These are phyloP conservation scores for Colletotrichum spinosum DNA, from an alignment of 2,329 filamentous ascomycete species.

Conservation along the genomic window DNA sequence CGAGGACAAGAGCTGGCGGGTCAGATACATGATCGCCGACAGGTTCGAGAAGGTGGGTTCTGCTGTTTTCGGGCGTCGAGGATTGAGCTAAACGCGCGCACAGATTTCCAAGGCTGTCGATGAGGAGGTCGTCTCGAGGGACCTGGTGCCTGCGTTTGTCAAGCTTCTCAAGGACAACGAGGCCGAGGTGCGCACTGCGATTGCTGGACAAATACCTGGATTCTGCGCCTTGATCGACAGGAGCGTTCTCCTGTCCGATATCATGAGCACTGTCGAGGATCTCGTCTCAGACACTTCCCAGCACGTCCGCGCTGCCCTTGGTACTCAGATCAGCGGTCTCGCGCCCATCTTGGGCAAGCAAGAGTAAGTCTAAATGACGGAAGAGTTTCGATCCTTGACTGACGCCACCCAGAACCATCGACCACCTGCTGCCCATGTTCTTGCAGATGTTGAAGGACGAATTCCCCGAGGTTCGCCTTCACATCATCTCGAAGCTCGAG, in stretches of 20 bases:
- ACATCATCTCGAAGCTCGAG: conserved; percentile 99
- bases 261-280: conserved; percentile 96
- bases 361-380: conserved; percentile 73
- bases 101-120: conserved; percentile 98
- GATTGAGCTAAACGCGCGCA: conserved; percentile 27
- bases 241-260: conserved; percentile 89
- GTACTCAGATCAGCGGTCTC: conserved; percentile 95
- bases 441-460: conserved; percentile 99
- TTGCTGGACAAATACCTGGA: conserved; percentile 96
- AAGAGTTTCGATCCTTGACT: conserved; percentile 6
- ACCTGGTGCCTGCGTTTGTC: conserved; percentile 95
- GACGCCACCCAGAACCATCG: conserved; percentile 77
- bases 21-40: conserved; percentile 99
- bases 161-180: conserved; percentile 98
- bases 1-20: conserved; percentile 99
- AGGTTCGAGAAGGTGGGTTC: conserved; percentile 89
- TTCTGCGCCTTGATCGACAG: conserved; percentile 93
- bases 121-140: conserved; percentile 92
- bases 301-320: conserved; percentile 94
- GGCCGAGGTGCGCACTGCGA: conserved; percentile 95
- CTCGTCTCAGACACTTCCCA: conserved; percentile 96
- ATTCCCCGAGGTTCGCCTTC: conserved; percentile 95
- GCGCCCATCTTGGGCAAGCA: conserved; percentile 98
- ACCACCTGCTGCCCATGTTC: conserved; percentile 98
- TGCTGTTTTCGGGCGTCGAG: conserved; percentile 29